A percentile compares a stretch with the other conserved stretches of the same genome.
Conservation (phyloP, 108 stramenopile species). For the Nitzschia sp. region DNA sequence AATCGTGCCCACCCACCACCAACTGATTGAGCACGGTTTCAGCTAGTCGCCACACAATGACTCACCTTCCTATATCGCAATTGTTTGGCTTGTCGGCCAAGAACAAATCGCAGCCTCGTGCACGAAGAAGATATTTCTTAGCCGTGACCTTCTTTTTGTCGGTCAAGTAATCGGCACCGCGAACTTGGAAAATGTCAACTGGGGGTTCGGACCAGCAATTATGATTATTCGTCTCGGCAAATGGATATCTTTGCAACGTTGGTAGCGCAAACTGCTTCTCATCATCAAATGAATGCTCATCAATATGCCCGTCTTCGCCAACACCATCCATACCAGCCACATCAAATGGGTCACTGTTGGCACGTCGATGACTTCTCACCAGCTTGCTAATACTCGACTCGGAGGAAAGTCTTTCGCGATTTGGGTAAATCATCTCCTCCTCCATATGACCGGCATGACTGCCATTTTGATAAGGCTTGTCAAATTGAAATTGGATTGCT, state of each 20-base stretch:
- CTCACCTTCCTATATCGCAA: conserved; percentile 23
- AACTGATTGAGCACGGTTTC: too few species aligned
- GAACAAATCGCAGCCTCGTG: conserved; percentile 84
- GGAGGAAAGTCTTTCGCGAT: conserved; percentile 1
- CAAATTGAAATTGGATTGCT: neutral
- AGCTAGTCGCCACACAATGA: too few species aligned
- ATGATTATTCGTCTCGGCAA: conserved; percentile 43
- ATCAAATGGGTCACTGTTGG: conserved; percentile 54
- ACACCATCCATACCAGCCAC: conserved; percentile 31
- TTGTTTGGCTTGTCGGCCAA: conserved; percentile 52
- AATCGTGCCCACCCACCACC: too few species aligned
- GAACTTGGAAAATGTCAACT: conserved; percentile 61
- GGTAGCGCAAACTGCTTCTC: conserved; percentile 30
- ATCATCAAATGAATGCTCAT: conserved; percentile 1
- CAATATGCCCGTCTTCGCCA: neutral
- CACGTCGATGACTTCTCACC: conserved; percentile 25
- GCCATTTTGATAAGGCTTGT: conserved; percentile 7
- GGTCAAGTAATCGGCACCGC: conserved; percentile 70
- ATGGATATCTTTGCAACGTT: conserved; percentile 47
- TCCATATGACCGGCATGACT: neutral
- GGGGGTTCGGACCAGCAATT: conserved; percentile 84
- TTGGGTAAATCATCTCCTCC: neutral
- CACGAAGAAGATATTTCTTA: conserved; percentile 55
- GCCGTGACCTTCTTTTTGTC: conserved; percentile 76
- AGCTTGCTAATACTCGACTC: conserved; percentile 20